Evolutionary conservation across 352 stramenopile genomes (phyloP), one percentile per base, ranked within the genome.

Genomic region (Globisporangium megalacanthum): DNA sequence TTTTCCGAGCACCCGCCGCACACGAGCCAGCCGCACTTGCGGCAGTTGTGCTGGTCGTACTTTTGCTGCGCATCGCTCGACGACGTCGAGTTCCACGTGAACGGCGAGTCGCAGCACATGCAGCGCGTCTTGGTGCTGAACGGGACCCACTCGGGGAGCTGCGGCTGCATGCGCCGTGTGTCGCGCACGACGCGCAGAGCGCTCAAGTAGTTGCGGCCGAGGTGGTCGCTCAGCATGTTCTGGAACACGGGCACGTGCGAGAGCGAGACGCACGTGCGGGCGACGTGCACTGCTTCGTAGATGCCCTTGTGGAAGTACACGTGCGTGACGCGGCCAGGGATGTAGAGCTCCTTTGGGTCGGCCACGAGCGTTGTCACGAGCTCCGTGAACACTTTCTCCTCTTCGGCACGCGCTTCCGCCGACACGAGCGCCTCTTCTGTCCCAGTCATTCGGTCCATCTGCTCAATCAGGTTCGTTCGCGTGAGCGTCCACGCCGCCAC

Each of bases 21-120:
- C 17, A 93, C 80, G 25, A 95, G 71, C 45, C 70, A 79, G 15
- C 85, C 85, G 53, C 85, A 95, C 25, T 76, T 83, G 54, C 84
- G 72, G 65, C 88, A 97, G 58, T 96, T 96, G 71, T 97, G 86
- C 66, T 96, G 88, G 66, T 97, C 88, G 35, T 80, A 79, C 50
- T 93, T 92, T 53, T 90, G 77, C 63, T 97, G 88, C 3, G 88
- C 86, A 52, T 96, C 83, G 52, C 84, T 94, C 20, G 72, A 86
- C n/a, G 83, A 94, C 53, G 85, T 95, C 62, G 83, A 92, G 61
- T 93, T 93, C 86, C 86, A 95, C 48, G 86, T 95, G 60, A 95
- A 95, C 19, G 83, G 83, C 20, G 75, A 83, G 61, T 94, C 84
- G 61, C 86, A 95, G 69, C 82, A 92, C 86, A 92, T 90, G 68